Base-by-base conservation (phyloP, 129 eudicot genomes). In the Escallonia rubra region DNA sequence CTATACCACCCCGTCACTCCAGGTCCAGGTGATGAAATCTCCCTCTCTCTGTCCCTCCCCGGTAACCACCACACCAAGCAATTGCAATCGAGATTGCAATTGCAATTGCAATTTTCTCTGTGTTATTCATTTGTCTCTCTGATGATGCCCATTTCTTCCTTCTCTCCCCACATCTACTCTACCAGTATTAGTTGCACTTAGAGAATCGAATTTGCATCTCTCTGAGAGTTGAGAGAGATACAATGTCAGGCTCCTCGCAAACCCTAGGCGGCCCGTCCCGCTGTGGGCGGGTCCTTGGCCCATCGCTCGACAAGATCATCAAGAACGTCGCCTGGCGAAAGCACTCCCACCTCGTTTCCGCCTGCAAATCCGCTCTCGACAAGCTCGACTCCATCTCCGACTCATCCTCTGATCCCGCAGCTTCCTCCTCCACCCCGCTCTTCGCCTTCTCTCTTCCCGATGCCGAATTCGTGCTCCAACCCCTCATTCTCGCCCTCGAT, bases 241-340 rank as follows among this genome's bases (percentile, higher is more conserved):
- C 34, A 23, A 23, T 23, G 34, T 23, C 34, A 23, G 34, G 34
- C 34, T 23, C 64, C 45, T 68, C 84, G 42, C 88, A 74, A 77
- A 70, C 89, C 85, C 99, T 93, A 62, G 96, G 96, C 39, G 99
- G 99, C 42, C 82, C 92, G 43, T 84, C 99, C 10, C 96, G 90
- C 9, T 84, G 95, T 57, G 99, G 99, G 50, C 77, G 96, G 87
- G 73, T 93, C 41, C 81, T 89, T 23, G 99, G 99, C 13, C 96
- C 96, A 8, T 89, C 95, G 11, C 90, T 93, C 14, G 99, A 93
- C 80, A 93, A 93, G 83, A 93, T 93, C 83, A 80, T 93, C 67
- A 93, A 93, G 72, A 93, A 93, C 60, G 99, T 81, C 41, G 95
- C 99, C 54, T 93, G 99, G 99, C 76, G 99, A 4, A 93, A 89